These are phyloP conservation scores for Crithidia sp. DNA, from an alignment of 208 protist species.

Conservation along the genomic window DNA sequence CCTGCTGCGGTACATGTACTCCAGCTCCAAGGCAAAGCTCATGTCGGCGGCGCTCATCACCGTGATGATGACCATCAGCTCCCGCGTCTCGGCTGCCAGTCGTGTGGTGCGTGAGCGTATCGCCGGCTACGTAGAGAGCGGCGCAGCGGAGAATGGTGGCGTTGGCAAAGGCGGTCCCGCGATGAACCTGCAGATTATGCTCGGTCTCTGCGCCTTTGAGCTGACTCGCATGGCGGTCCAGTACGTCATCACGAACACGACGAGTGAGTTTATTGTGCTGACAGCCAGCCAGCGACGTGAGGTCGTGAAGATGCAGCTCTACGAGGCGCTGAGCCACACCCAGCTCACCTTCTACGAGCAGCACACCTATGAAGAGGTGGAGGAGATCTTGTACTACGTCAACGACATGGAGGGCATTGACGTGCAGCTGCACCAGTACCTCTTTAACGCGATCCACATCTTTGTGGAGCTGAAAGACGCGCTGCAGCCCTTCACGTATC, in stretches of 20 bases:
- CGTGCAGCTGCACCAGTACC: conserved; percentile 64
- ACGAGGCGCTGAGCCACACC: conserved; percentile 60
- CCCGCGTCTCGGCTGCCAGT: conserved; percentile 44
- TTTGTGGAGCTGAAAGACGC: conserved; percentile 26
- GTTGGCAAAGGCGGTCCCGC: not conserved
- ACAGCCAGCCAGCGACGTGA: conserved; percentile 53
- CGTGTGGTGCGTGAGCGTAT: conserved; percentile 45
- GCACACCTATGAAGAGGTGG: conserved; percentile 59
- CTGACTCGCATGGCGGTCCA: conserved; percentile 47
- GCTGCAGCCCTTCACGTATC: conserved; percentile 32
- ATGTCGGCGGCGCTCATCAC: conserved; percentile 47
- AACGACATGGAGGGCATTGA: conserved; percentile 84
- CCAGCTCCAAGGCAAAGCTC: conserved; percentile 42
- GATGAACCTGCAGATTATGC: conserved; percentile 19
- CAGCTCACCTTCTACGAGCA: conserved; percentile 70
- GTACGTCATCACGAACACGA: conserved; percentile 41
- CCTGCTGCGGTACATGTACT: conserved; percentile 54
- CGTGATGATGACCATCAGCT: conserved; percentile 48
- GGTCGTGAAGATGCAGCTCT: conserved; percentile 53
- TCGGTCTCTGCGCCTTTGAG: conserved; percentile 49
- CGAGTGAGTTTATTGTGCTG: conserved; percentile 49
- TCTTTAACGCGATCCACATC: conserved; percentile 42
- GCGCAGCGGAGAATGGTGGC: conserved; percentile 2
- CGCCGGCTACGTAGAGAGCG: conserved; percentile 21
- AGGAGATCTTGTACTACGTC: conserved; percentile 73